Percentiles rank a stretch among this genome's conserved stretches.
Conservation (phyloP, 495 filamentous ascomycete genomes). For the Patellaria atrata region DNA sequence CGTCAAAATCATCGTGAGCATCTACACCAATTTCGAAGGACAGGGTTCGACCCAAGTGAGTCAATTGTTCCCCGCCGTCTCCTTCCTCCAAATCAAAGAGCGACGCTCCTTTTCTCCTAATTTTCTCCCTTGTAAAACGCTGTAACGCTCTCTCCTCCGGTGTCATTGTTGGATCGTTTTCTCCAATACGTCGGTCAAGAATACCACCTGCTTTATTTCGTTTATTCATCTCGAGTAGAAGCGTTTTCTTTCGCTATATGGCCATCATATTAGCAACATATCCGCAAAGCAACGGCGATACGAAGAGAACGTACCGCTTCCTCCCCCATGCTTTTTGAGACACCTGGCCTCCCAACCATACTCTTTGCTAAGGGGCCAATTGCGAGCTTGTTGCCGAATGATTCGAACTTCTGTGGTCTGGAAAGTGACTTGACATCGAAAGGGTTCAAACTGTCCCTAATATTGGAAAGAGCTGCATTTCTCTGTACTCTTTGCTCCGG, state of each 20-base stretch:
- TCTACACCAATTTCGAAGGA: constrained; percentile 64
- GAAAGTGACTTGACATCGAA: constrained; percentile 74
- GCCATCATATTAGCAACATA: constrained; percentile 1
- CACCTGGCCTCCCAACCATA: constrained; percentile 52
- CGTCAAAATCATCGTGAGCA: constrained; percentile 39
- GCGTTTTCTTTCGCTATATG: constrained; percentile 54
- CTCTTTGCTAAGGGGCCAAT: constrained; percentile 35
- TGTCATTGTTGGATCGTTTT: constrained; percentile 86
- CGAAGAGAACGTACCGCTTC: constrained; percentile 49
- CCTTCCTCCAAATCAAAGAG: constrained; percentile 86
- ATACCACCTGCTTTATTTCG: constrained; percentile 86
- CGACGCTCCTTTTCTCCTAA: constrained; percentile 52
- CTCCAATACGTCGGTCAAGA: constrained; percentile 85
- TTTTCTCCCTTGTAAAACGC: constrained; percentile 75
- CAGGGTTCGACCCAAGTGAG: constrained; percentile 67
- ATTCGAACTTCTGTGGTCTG: constrained; percentile 59
- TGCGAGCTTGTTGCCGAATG: constrained; percentile 45
- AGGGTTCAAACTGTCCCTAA: constrained; percentile 92
- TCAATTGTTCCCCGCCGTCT: constrained; percentile 57
- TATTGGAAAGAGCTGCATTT: constrained; percentile 58
- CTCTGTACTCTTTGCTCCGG: constrained; percentile 57
- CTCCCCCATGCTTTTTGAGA: constrained; percentile 75
- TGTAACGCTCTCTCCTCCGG: constrained; percentile 87
- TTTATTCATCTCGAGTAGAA: constrained; percentile 71
- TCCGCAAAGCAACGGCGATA: background rate